Percentiles rank a stretch among this genome's conserved stretches.
Conservation (phyloP, 2,329 filamentous ascomycete genomes). For the Diaporthe aspalathi region DNA sequence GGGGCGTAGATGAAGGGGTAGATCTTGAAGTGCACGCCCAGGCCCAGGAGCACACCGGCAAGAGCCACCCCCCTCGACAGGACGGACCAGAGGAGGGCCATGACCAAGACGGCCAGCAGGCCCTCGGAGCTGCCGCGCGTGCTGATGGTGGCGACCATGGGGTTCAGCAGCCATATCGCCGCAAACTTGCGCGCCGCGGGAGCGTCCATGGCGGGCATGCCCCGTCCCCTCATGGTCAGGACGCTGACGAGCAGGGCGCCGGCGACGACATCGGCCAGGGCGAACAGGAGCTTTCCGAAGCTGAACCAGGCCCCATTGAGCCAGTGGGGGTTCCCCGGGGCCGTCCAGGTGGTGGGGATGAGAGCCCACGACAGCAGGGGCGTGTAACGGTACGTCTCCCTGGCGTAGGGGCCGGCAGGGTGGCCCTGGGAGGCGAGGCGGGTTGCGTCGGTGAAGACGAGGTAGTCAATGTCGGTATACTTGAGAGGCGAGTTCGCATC, state of each 20-base stretch:
- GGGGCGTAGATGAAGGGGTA: constrained; percentile 97
- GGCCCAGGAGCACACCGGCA: constrained; percentile 80
- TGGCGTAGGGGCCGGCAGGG: constrained; percentile 77
- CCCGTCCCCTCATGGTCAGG: constrained; percentile 49
- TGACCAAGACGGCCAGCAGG: constrained; percentile 84
- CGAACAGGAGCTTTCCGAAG: constrained; percentile 90
- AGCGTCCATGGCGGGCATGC: constrained; percentile 53
- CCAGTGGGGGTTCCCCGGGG: constrained; percentile 44
- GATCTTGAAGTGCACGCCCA: constrained; percentile 97
- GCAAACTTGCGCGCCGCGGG: constrained; percentile 78
- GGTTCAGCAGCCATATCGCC: constrained; percentile 93
- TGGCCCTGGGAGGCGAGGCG: constrained; percentile 75
- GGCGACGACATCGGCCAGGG: constrained; percentile 82
- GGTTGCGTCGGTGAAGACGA: constrained; percentile 96
- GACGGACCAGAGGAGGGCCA: constrained; percentile 85
- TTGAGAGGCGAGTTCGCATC: constrained; percentile 92
- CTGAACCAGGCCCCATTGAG: constrained; percentile 70
- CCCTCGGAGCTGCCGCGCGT: constrained; percentile 95
- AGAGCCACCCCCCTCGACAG: constrained; percentile 70
- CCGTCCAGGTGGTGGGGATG: constrained; percentile 76
- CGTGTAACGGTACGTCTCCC: constrained; percentile 97
- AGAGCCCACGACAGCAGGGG: constrained; percentile 93
- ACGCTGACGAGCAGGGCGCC: constrained; percentile 77
- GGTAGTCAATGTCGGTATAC: constrained; percentile 99
- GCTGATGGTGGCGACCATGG: constrained; percentile 97